phyloP scores from a whole-genome alignment of 257 asterid genomes.

The Fraxinus quadrangulata region DNA sequence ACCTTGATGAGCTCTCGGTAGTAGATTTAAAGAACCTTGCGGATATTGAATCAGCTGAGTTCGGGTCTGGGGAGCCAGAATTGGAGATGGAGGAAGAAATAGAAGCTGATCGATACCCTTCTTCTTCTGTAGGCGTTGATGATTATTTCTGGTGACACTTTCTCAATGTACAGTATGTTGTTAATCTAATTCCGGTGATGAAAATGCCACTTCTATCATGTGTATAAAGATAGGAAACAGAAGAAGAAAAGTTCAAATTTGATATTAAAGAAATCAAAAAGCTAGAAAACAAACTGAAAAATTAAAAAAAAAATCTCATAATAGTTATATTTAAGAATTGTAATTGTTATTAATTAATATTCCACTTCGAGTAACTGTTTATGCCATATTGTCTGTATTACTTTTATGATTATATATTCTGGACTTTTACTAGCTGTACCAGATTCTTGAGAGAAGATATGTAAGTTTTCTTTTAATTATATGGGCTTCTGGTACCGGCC shows the following conservation, averaged over 20 bases:
- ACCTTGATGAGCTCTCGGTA: constrained; percentile 80
- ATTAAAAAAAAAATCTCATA: not conserved
- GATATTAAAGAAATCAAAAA: constrained; percentile 17
- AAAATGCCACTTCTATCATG: constrained; percentile 10
- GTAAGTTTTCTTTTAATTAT: not conserved
- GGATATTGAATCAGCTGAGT: constrained; percentile 69
- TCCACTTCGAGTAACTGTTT: constrained; percentile 28
- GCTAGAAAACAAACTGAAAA: constrained; percentile 9
- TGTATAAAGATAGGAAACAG: constrained; percentile 33
- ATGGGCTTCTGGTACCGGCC: not conserved
- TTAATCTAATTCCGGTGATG: constrained; percentile 25
- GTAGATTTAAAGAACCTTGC: constrained; percentile 88
- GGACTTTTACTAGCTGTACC: not conserved
- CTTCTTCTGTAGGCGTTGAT: constrained; percentile 54
- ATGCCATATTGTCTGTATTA: constrained; percentile 21
- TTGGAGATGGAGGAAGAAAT: constrained; percentile 83
- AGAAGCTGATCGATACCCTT: constrained; percentile 45
- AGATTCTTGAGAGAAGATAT: not conserved
- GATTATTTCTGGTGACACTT: constrained; percentile 70
- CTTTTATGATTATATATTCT: constrained; percentile 18
- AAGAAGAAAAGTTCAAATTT: constrained; percentile 2
- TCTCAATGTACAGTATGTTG: constrained; percentile 48
- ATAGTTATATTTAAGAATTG: too few species aligned
- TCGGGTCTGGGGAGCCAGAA: constrained; percentile 64
- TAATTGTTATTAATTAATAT: not conserved